Conservation (phyloP, 139 green algal species). For the Raphidocelis subcapitata region DNA sequence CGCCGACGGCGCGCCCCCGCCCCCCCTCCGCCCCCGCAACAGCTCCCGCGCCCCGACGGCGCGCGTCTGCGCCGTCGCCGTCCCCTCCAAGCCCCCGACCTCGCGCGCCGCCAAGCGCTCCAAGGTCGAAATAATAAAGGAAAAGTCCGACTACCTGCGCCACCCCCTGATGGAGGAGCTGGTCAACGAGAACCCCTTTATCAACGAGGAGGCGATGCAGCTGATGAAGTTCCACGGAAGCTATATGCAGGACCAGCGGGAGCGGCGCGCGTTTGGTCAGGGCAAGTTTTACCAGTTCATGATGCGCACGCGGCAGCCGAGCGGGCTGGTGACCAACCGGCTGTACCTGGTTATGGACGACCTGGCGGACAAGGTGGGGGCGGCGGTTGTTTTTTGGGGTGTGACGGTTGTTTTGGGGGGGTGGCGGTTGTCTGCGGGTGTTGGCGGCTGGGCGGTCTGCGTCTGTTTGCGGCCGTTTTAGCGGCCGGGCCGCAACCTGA, state of each 20-base stretch:
- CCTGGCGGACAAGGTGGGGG: conserved; percentile 87
- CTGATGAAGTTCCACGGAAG: conserved; percentile 99
- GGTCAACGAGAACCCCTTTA: conserved; percentile 75
- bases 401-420: no score
- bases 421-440: no score
- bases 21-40: not conserved
- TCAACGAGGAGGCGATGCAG: conserved; percentile 91
- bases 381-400: not conserved
- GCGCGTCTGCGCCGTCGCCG: conserved; percentile 55
- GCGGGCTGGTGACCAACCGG: conserved; percentile 87
- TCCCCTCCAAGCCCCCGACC: conserved; percentile 72
- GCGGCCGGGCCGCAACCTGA: no score
- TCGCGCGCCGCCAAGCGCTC: conserved; percentile 66
- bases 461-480: no score
- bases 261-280: conserved; percentile 88
- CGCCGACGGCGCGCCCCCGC: not conserved
- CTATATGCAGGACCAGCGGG: conserved; percentile 97
- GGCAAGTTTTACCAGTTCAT: conserved; percentile 99
- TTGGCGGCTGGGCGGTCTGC: no score
- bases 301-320: conserved; percentile 97
- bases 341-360: conserved; percentile 99
- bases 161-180: conserved; percentile 98
- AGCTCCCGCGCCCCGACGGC: not conserved
- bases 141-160: conserved; percentile 93
- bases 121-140: conserved; percentile 97